Evolutionary conservation across 2,329 filamentous ascomycete species (phyloP).

Genomic region (Colletotrichum siamense): DNA sequence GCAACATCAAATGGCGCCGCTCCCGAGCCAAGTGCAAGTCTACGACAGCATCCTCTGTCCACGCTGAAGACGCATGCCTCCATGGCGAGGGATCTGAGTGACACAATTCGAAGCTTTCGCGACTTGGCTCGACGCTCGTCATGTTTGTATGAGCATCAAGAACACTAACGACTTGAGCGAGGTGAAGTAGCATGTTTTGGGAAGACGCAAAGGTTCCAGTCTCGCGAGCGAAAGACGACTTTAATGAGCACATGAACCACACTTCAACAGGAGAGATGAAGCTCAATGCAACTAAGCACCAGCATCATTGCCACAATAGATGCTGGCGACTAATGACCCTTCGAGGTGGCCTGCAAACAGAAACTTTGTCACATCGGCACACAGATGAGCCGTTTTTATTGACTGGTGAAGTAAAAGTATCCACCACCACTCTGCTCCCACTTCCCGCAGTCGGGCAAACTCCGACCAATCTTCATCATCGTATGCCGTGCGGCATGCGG

Average conservation of each 20-base stretch:
- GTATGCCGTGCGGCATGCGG: background rate
- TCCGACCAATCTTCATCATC: background rate
- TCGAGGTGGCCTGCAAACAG: background rate
- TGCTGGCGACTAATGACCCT: background rate
- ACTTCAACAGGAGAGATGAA: background rate
- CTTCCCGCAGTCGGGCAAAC: background rate
- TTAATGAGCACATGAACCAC: background rate
- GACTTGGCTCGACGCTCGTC: background rate
- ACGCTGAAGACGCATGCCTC: background rate
- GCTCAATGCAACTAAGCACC: background rate
- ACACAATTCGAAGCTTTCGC: accelerated
- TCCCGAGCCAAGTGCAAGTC: accelerated
- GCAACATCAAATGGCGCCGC: background rate
- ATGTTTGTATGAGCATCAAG: accelerated
- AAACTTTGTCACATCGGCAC: background rate
- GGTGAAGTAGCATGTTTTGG: background rate
- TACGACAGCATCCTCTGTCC: background rate
- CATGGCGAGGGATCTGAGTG: background rate
- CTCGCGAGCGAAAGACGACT: background rate
- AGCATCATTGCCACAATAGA: background rate
- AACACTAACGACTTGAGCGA: background rate
- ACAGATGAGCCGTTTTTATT: background rate
- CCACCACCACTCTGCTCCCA: background rate
- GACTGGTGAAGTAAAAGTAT: background rate
- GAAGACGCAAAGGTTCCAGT: background rate